Evolutionary conservation across 148 eudicot genomes (phyloP), one percentile per base, ranked within the genome.

Genomic region (Rhododendron vialii): DNA sequence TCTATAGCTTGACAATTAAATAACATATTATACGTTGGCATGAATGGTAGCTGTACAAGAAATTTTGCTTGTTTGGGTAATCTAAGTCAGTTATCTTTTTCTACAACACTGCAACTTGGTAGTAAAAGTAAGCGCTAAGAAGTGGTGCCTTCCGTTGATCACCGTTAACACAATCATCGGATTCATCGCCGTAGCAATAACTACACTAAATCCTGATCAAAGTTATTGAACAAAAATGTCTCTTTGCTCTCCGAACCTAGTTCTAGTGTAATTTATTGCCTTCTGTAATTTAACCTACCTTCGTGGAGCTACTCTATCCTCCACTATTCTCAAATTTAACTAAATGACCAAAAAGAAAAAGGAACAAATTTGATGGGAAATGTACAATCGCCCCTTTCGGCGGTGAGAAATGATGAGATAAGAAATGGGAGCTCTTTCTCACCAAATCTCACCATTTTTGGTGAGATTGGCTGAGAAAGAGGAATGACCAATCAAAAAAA

Each of bases 1-100:
- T 67, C 4, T 30, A 78, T 26, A 76, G 11, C 57, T 78, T 17
- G 51, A 83, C 50, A 79, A 67, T 41, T 50, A 55, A 45, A 20
- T 11, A 59, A 63, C 50, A 55, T 11, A 67, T 80, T 11, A 30
- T 20, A 13, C 45, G 18, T 48, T 17, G 75, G 22, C 0, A 53
- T 1, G 76, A 78, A 83, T 38, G 45, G 17, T 7, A 84, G 24
- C 69, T 86, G 26, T 10, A 47, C 26, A 57, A 78, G 45, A 43
- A 83, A 84, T 80, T 55, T 41, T 28, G 50, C 26, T 80, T 20
- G 50, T 36, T 47, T 15, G 13, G 41, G 15, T 78, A 78, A 84
- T 38, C 33, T n/a, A 67, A 35, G 43, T 41, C 74, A 80, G 18
- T 80, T 81, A 84, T 50, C 38, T 43, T 69, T 87, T 71, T 30